Base-by-base conservation (phyloP, 1,284 basidiomycete species). In the Ceratobasidium papillatum region DNA sequence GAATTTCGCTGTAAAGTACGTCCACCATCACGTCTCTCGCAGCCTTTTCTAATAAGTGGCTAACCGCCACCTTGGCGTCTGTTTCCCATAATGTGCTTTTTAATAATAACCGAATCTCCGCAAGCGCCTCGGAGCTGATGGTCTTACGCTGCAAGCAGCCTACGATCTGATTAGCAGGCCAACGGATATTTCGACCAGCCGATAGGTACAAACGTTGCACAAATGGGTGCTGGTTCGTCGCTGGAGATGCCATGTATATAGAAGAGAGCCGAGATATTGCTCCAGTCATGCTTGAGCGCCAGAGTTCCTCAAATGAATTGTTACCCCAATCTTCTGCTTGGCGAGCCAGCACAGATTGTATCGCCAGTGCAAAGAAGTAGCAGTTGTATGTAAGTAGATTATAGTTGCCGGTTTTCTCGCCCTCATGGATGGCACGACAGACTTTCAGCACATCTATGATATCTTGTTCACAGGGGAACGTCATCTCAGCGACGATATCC, bases 361-460 rank as follows among this genome's bases (percentile, higher is more conserved):
- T 69, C 8, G 54, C 54, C 2, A 69, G 52, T 0, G 66, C 54
- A 58, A 69, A 58, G 41, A 69, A 69, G 19, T 69, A 69, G 41
- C 66, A 69, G 54, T 69, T 69, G 54, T 45, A 69, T 1, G 0
- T 17, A 8, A 58, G 36, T 7, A 69, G 17, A 4, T 36, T 69
- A 36, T 69, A 69, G 25, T 69, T 69, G 36, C 41, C 22, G 2
- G 66, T 58, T 19, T 47, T 69, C 17, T 69, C 54, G 25, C 66
- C 38, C 27, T 69, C 66, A 9, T 69, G 66, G 22, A 69, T 69
- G 9, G 66, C 66, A 30, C 66, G 52, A 19, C 51, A 58, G n/a
- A 69, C 32, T 38, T 14, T 27, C 5, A 69, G 49, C 5, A 69
- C 41, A 32, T 69, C 38, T 3, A n/a, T 14, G 12, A 69, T 5